Conservation (phyloP, 495 filamentous ascomycete species). For the Hyaloscypha finlandica region DNA sequence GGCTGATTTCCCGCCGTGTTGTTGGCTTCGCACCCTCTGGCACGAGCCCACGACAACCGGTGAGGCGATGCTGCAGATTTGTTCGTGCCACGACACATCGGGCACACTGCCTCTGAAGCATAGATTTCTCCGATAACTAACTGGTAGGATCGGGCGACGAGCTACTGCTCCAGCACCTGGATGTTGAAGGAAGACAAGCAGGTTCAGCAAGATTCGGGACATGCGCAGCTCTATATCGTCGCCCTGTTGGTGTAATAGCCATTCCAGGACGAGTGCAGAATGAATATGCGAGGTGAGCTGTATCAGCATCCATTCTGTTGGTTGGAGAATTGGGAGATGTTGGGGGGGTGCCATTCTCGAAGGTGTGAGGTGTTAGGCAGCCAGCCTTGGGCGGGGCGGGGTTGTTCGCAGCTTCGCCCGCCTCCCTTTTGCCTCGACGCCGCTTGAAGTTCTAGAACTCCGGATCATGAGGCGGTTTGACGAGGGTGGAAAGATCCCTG, state of each 20-base stretch:
- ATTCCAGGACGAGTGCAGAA: slow-evolving; percentile 5
- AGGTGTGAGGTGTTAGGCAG: slow-evolving; percentile 12
- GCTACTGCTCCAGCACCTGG: not conserved
- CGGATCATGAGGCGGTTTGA: slow-evolving; percentile 7
- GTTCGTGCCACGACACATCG: slow-evolving; percentile 5
- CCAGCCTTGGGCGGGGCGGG: slow-evolving; percentile 11
- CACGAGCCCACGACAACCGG: not conserved
- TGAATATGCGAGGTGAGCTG: slow-evolving; percentile 16
- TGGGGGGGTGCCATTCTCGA: slow-evolving; percentile 9
- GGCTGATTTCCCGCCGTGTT: slow-evolving; percentile 1
- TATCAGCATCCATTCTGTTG: not conserved
- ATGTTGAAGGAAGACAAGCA: not conserved
- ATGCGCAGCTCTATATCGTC: slow-evolving; percentile 2
- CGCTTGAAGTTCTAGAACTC: not conserved
- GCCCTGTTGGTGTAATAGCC: not conserved
- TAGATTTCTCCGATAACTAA: not conserved
- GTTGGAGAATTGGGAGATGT: slow-evolving; percentile 11
- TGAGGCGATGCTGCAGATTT: not conserved
- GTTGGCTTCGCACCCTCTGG: not conserved
- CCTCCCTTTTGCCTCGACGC: slow-evolving; percentile 21
- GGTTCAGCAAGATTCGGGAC: not conserved
- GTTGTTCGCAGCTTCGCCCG: slow-evolving; percentile 14
- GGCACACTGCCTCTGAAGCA: slow-evolving; percentile 10
- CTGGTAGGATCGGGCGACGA: not conserved
- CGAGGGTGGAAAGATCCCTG: not conserved